Evolutionary conservation across 2,329 filamentous ascomycete species (phyloP), one percentile per base, ranked within the genome.

Genomic region (Ophiobolus disseminans): DNA sequence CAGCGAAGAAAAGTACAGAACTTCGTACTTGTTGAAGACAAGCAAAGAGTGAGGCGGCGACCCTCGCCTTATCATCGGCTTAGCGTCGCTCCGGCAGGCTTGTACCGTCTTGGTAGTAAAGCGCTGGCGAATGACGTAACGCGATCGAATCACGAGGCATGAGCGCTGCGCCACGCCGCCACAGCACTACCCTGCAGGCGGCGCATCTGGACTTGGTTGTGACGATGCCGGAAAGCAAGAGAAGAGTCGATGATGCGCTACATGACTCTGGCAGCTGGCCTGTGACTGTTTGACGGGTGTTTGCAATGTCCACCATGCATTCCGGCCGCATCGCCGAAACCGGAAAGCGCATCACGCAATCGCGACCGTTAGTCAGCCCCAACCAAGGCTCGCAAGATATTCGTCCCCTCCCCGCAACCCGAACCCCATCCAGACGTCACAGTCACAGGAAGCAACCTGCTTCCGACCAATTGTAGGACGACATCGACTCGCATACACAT

Each of bases 1-100:
- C 30, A 48, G 20, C 42, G 30, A 14, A 36, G 37, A 26, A 35
- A 43, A 51, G 57, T 57, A 56, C 54, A 50, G 35, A 14, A 19
- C 46, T n/a, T n/a, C n/a, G 55, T 53, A 52, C 47, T 44, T 40
- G 40, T 42, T 22, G 42, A 32, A 22, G 40, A 49, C 40, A 56
- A 53, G 52, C 44, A 44, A 40, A 28, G 17, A 63, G 54, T 63
- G 60, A 63, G 58, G 60, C 60, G 55, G 53, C 26, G 21, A 35
- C 30, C 32, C 30, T 40, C 39, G 45, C 45, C 55, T 63, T 60
- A 61, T 59, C 58, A 54, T 58, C n/a, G 22, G 35, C 35, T 38
- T 38, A 13, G 16, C 28, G 16, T 6, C 13, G 4, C 4, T 14
- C 16, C 45, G 50, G 50, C 45, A 42, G 26, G 50, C 45, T 53